phyloP scores from a whole-genome alignment of 208 protist genomes.

The Crithidia mellificae region DNA sequence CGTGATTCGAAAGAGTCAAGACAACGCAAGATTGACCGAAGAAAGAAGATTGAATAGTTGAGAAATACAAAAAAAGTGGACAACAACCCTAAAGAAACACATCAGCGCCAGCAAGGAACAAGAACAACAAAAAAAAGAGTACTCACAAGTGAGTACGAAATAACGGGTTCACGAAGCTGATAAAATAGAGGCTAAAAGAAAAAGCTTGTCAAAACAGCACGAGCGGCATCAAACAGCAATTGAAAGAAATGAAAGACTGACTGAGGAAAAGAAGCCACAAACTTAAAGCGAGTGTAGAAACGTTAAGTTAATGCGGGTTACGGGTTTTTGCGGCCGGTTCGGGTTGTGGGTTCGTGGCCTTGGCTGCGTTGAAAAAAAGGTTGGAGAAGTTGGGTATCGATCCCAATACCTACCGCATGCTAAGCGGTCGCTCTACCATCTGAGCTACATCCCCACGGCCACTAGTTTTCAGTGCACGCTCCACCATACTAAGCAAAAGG shows the following conservation, averaged over 20 bases:
- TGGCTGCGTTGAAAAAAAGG: slow-evolving; percentile 5
- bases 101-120: neutral
- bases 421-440: slow-evolving; percentile 94
- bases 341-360: neutral
- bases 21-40: neutral
- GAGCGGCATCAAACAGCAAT: slow-evolving; percentile 1
- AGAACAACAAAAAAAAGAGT: neutral
- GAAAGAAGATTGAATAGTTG: no score
- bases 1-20: neutral
- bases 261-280: no score
- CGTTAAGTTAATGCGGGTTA: no score
- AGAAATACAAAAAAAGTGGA: slow-evolving; percentile 7
- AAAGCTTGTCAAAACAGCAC: neutral
- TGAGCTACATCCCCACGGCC: slow-evolving; percentile 88
- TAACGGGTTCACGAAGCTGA: no score
- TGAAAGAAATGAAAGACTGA: no score
- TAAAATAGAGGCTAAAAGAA: neutral
- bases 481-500: no score
- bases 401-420: slow-evolving; percentile 94
- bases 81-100: no score
- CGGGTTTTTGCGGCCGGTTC: no score
- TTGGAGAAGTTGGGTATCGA: slow-evolving; percentile 93
- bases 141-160: no score
- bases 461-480: no score
- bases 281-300: no score